Conservation (phyloP, 2,329 filamentous ascomycete species). For the Clathrospora elynae region DNA sequence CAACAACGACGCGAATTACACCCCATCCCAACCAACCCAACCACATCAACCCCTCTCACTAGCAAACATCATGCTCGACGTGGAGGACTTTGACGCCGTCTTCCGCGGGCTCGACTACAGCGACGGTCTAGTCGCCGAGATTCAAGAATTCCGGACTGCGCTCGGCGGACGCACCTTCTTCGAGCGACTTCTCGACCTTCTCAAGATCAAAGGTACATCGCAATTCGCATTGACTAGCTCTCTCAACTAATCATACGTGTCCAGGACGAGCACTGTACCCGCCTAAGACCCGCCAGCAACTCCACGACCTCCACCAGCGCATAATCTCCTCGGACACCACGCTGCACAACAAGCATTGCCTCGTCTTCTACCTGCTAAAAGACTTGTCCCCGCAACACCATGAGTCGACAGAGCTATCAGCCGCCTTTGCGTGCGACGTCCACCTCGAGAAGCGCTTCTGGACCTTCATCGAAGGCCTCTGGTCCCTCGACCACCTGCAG, state of each 20-base stretch:
- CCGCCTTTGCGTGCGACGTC: conserved; percentile 65
- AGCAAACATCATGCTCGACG: conserved; percentile 61
- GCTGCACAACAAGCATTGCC: conserved; percentile 77
- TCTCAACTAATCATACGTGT: conserved; percentile 7
- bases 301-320: conserved; percentile 71
- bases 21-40: conserved; percentile 5
- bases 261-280: conserved; percentile 71
- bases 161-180: conserved; percentile 77
- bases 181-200: conserved; percentile 72
- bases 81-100: conserved; percentile 69
- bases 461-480: conserved; percentile 80
- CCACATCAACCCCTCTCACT: neutral
- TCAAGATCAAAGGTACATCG: conserved; percentile 70
- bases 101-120: conserved; percentile 56
- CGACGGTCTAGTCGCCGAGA: conserved; percentile 56
- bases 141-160: conserved; percentile 68
- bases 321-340: conserved; percentile 69
- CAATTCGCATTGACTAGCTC: neutral
- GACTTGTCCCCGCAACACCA: conserved; percentile 64
- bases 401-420: conserved; percentile 57
- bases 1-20: conserved; percentile 15
- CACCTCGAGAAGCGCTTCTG: conserved; percentile 77
- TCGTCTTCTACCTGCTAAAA: conserved; percentile 82
- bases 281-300: conserved; percentile 69
- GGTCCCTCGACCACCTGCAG: conserved; percentile 75